Evolutionary conservation across 2,329 filamentous ascomycete genomes (phyloP), one percentile per base, ranked within the genome.

Genomic region (Capronia coronata): DNA sequence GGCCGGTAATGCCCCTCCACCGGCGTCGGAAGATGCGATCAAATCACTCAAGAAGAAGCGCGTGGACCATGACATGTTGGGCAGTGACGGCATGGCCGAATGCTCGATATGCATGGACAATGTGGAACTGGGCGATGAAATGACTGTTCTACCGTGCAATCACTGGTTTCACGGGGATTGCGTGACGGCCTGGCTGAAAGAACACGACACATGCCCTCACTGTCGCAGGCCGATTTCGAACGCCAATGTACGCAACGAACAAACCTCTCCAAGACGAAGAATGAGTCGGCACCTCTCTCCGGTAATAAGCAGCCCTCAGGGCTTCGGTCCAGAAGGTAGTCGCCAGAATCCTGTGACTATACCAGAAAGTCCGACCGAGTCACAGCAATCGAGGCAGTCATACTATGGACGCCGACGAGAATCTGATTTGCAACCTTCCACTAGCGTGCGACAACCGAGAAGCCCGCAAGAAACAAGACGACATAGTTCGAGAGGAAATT

Each of bases 51-150:
- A 87, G 7, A 84, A 83, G 59, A 84, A 83, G 58, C 78, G 78
- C 37, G 73, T 93, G 1, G 79, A 87, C 43, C 71, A 77, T 49
- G 76, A 83, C 35, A 83, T 94, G 77, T 72, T 94, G 46, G 78
- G 77, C 5, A 68, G 71, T 3, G 86, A 84, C 50, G 84, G 82
- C 35, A 76, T 73, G 44, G 79, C 78, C 1, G 90, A 96, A 63
- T 98, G 93, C 66, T 90, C 87, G 29, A 95, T 98, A 51, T 98
- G 93, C 68, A 94, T 97, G 73, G 89, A 96, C 48, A 79, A 86
- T 22, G 83, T 94, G 54, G 75, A 79, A 21, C 63, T 86, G 29
- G 85, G 82, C 9, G 82, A 86, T 23, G 81, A 86, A 63, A 87
- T 91, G 3, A 79, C 86, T 0, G 77, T 83, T 39, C 69, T 98